These are phyloP conservation scores for Prunus yedoensis DNA, from an alignment of 331 rosid species.

Conservation along the genomic window DNA sequence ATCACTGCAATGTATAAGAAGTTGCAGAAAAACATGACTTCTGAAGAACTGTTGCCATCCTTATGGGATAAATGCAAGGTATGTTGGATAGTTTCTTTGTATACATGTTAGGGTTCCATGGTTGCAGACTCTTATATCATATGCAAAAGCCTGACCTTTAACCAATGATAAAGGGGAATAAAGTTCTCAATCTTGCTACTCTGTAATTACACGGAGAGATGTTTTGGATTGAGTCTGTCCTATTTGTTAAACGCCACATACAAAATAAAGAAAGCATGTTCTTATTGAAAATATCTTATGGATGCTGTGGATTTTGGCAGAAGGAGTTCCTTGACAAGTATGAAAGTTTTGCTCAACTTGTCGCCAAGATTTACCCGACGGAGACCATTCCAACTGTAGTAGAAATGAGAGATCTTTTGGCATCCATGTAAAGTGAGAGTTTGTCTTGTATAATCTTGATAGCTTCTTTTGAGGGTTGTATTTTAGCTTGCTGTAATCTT, in stretches of 20 bases:
- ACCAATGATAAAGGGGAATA: neutral
- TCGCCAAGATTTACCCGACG: slow-evolving; percentile 75
- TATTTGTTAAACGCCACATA: neutral
- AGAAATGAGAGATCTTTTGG: slow-evolving; percentile 74
- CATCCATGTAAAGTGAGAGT: slow-evolving; percentile 50
- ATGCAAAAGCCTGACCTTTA: neutral
- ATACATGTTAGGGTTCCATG: neutral
- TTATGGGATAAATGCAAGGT: slow-evolving; percentile 99
- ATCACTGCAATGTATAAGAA: slow-evolving; percentile 80
- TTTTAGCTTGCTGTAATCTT: slow-evolving; percentile 9
- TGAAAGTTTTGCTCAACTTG: slow-evolving; percentile 79
- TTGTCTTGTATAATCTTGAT: slow-evolving; percentile 8
- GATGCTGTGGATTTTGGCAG: slow-evolving; percentile 44
- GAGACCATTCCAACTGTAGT: slow-evolving; percentile 59
- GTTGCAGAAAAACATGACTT: slow-evolving; percentile 92
- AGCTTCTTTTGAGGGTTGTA: slow-evolving; percentile 11
- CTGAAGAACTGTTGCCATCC: slow-evolving; percentile 94
- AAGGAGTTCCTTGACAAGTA: slow-evolving; percentile 91
- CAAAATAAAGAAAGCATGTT: neutral
- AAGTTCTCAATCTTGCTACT: too few species aligned
- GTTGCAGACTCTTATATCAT: neutral
- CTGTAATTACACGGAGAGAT: neutral
- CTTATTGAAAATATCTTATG: slow-evolving; percentile 16
- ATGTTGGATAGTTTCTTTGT: slow-evolving; percentile 18
- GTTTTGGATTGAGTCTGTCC: neutral